These are phyloP conservation scores for Strobilomyces echinocephalus DNA, from an alignment of 768 basidiomycete genomes.

Conservation along the genomic window DNA sequence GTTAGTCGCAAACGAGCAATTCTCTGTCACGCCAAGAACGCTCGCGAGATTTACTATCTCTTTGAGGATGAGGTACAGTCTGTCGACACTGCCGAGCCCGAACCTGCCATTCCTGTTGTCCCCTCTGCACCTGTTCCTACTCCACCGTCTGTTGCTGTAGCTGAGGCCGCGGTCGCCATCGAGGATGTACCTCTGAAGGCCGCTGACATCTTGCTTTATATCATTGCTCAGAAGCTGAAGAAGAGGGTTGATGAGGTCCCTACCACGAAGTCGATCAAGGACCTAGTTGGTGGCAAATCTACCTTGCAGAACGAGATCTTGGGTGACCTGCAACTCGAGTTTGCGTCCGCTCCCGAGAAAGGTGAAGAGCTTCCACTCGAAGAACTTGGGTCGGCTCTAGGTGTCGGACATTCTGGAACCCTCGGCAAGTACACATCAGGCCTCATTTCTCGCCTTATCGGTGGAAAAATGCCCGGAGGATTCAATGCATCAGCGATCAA, in stretches of 20 bases:
- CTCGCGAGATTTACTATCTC: slow-evolving; percentile 96
- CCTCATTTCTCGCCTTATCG: slow-evolving; percentile 85
- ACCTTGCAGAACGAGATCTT: slow-evolving; percentile 98
- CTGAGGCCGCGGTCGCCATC: slow-evolving; percentile 65
- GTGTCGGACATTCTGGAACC: slow-evolving; percentile 73
- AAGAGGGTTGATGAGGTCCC: slow-evolving; percentile 88
- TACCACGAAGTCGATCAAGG: slow-evolving; percentile 92
- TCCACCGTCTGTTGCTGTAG: slow-evolving; percentile 38
- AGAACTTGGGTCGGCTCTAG: slow-evolving; percentile 85
- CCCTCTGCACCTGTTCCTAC: slow-evolving; percentile 39
- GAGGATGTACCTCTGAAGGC: slow-evolving; percentile 93
- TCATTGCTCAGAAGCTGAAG: slow-evolving; percentile 98
- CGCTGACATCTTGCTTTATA: slow-evolving; percentile 75
- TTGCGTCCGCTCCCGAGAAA: slow-evolving; percentile 93
- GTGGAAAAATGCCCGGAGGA: slow-evolving; percentile 97
- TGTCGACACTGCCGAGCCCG: slow-evolving; percentile 23
- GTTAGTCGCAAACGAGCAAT: slow-evolving; percentile 73
- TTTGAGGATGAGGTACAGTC: slow-evolving; percentile 77
- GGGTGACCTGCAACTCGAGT: slow-evolving; percentile 94
- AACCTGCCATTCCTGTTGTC: slow-evolving; percentile 35
- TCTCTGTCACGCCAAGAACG: slow-evolving; percentile 91
- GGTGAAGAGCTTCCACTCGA: slow-evolving; percentile 96
- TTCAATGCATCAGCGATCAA: slow-evolving; percentile 95
- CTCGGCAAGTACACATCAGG: slow-evolving; percentile 93
- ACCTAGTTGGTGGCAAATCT: slow-evolving; percentile 97